Base-by-base conservation (phyloP, 2,329 filamentous ascomycete genomes). In the Tothia fuscella region DNA sequence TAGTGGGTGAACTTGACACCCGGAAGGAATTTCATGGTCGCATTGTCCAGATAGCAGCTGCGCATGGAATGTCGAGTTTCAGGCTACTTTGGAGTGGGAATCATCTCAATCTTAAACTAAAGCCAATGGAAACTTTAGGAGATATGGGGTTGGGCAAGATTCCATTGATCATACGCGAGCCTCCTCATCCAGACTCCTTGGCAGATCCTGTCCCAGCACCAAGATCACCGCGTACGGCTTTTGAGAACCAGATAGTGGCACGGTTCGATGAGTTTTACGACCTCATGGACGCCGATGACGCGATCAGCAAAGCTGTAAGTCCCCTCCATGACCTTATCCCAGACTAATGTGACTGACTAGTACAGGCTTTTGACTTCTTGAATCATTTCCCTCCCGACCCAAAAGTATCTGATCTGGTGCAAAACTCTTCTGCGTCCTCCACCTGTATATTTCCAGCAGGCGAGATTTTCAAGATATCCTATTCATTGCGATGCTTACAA, bases 201-300 rank as follows among this genome's bases (percentile, higher is more conserved):
- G 31, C 29, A 29, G 32, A 20, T 17, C 20, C 13, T n/a, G 34
- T 44, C 28, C 20, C 25, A 14, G 36, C 42, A 10, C 20, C 25
- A 5, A 32, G 34, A 14, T 14, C 33, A 35, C n/a, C 29, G 4
- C 39, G 30, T 12, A 41, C 29, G 10, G 12, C 25, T 2, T 68
- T 96, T 3, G 86, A 96, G 55, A 70, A 75, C 10, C 83, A 89
- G 51, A 78, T 96, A 17, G 65, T 91, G 50, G 72, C 78, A 44
- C 83, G 93, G 57, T 93, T 94, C 53, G 73, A 84, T 41, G 78
- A 89, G 46, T 63, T 98, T 19, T 94, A 91, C 70, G 73, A 76
- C 32, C 82, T 89, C 52, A 68, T 96, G 41, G 76, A 78, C 48
- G 73, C 88, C 62, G 74, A 83, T 33, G 78, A 88, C 44, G 41